Conservation (phyloP, 2,329 filamentous ascomycete genomes). For the Fusarium sp. region DNA sequence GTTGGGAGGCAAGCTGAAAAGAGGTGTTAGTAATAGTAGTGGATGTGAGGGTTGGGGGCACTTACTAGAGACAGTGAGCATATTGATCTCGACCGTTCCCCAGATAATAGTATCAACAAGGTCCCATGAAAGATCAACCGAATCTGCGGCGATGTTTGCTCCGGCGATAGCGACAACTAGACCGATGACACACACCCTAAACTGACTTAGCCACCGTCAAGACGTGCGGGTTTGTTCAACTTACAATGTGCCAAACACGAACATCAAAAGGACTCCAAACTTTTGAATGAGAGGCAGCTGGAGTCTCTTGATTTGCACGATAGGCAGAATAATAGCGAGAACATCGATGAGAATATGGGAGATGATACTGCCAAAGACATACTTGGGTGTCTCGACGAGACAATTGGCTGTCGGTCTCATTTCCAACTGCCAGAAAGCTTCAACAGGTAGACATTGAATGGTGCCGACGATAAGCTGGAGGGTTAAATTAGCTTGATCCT, state of each 20-base stretch:
- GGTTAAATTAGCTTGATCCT: no score
- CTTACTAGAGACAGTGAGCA: neutral
- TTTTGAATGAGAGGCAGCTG: neutral
- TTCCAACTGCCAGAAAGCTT: neutral
- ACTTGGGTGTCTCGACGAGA: neutral
- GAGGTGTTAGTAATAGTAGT: no score
- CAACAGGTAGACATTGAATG: neutral
- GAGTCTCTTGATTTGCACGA: neutral
- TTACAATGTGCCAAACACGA: neutral
- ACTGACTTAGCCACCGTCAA: accelerated
- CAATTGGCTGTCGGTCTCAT: neutral
- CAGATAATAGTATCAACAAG: accelerated
- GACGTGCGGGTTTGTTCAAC: neutral
- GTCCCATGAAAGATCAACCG: neutral
- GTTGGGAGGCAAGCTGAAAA: neutral
- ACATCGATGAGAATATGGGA: neutral
- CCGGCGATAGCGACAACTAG: neutral
- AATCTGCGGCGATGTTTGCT: neutral
- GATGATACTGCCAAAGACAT: neutral
- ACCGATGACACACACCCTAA: neutral
- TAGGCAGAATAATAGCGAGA: neutral
- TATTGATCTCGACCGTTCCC: neutral
- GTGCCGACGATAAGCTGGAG: neutral
- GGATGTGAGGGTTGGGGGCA: no score
- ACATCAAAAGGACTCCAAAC: neutral